Conservation (phyloP, 352 stramenopile species). For the Phytophthora sp. region DNA sequence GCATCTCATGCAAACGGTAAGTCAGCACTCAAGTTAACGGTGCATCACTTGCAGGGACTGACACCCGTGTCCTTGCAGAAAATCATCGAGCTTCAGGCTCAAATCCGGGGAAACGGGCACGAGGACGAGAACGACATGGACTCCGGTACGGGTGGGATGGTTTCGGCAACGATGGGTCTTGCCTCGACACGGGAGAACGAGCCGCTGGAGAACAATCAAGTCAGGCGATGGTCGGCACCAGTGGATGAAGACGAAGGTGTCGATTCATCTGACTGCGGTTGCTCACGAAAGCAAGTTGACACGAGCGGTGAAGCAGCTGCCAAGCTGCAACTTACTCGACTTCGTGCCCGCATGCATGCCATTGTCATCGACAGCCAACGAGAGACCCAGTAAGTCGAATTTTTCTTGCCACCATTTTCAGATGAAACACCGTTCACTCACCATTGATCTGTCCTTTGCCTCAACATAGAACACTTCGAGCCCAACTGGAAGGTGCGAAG, state of each 20-base stretch:
- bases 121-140: conserved; percentile 40
- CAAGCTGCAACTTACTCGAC: conserved; percentile 49
- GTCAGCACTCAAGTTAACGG: not conserved
- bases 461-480: conserved; percentile 39
- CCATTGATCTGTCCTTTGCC: not conserved
- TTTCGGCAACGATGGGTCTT: conserved; percentile 1
- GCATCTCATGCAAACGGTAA: conserved; percentile 70
- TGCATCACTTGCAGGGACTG: not conserved
- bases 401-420: not conserved
- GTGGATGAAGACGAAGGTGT: conserved; percentile 17
- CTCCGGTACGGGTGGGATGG: conserved; percentile 2
- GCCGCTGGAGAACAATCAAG: conserved; percentile 28
- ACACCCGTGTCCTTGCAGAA: conserved; percentile 39
- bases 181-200: conserved; percentile 20
- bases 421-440: conserved; percentile 11
- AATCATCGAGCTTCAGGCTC: conserved; percentile 74
- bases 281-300: conserved; percentile 27
- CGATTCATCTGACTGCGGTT: conserved; percentile 9
- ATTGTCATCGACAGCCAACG: conserved; percentile 52
- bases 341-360: conserved; percentile 62
- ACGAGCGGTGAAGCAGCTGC: conserved; percentile 29
- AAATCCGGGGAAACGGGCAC: conserved; percentile 60
- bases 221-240: conserved; percentile 24
- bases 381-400: conserved; percentile 45
- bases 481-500: conserved; percentile 49